Conservation (phyloP, 352 stramenopile genomes). For the Plasmopara muralis region DNA sequence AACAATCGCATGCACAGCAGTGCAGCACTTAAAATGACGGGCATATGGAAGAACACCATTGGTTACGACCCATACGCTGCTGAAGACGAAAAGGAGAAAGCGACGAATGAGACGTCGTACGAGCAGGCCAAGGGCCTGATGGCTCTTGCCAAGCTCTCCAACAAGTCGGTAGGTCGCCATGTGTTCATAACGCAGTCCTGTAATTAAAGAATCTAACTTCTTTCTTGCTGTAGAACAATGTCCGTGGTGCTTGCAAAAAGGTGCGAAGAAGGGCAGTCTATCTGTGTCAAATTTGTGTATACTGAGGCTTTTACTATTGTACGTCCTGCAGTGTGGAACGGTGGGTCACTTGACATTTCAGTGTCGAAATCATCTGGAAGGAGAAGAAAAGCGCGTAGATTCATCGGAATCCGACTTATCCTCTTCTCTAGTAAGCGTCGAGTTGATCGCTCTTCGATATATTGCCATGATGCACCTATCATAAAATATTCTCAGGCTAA, state of each 20-base stretch:
- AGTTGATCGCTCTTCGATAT: slow-evolving; percentile 3
- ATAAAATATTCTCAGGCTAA: slow-evolving; percentile 7
- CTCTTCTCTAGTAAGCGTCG: slow-evolving; percentile 31
- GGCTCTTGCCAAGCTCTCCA: slow-evolving; percentile 92
- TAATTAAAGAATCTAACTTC: background rate
- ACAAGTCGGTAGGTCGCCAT: slow-evolving; percentile 71
- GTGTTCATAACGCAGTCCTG: background rate
- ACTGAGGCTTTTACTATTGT: slow-evolving; percentile 6
- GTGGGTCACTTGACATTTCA: slow-evolving; percentile 90
- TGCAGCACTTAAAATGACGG: slow-evolving; percentile 90
- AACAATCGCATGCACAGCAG: slow-evolving; percentile 96
- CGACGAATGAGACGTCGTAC: slow-evolving; percentile 60
- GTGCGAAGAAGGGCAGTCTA: slow-evolving; percentile 13
- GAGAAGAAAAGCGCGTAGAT: slow-evolving; percentile 30
- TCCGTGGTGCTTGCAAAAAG: slow-evolving; percentile 82
- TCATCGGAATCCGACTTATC: slow-evolving; percentile 26
- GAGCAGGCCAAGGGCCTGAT: slow-evolving; percentile 92
- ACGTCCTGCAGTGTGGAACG: slow-evolving; percentile 63
- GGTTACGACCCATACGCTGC: slow-evolving; percentile 93
- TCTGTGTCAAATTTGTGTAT: background rate
- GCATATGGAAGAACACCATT: slow-evolving; percentile 97
- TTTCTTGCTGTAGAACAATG: slow-evolving; percentile 42
- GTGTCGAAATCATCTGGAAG: slow-evolving; percentile 75
- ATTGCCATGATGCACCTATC: background rate
- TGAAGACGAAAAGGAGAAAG: slow-evolving; percentile 40